Evolutionary conservation across 2,329 filamentous ascomycete species (phyloP).

Genomic region (Zalaria sp.): DNA sequence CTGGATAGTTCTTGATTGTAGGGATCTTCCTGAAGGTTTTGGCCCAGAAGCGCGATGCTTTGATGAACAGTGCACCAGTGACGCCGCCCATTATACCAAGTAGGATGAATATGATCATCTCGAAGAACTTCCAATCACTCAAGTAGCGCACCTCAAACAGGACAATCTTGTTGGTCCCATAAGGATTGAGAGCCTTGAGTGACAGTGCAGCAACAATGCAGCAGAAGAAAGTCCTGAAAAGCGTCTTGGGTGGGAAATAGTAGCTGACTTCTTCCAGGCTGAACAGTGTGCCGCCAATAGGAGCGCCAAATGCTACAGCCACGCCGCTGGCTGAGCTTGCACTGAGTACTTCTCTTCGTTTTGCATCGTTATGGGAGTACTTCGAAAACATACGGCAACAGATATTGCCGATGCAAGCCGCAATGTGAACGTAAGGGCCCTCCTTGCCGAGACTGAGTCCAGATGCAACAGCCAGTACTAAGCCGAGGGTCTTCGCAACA

Average conservation of each 20-base stretch:
- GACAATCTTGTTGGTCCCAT: slow-evolving; percentile 92
- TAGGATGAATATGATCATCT: slow-evolving; percentile 72
- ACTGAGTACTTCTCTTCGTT: slow-evolving; percentile 84
- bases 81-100: slow-evolving; percentile 76
- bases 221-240: slow-evolving; percentile 96
- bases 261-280: slow-evolving; percentile 92
- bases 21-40: slow-evolving; percentile 70
- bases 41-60: slow-evolving; percentile 83
- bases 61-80: slow-evolving; percentile 86
- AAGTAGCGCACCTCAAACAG: slow-evolving; percentile 88
- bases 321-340: slow-evolving; percentile 85
- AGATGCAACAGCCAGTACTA: slow-evolving; percentile 82
- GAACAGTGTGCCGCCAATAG: slow-evolving; percentile 80
- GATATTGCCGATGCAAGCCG: slow-evolving; percentile 89
- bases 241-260: slow-evolving; percentile 92
- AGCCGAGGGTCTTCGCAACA: slow-evolving; percentile 65
- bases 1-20: slow-evolving; percentile 66
- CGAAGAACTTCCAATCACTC: slow-evolving; percentile 87
- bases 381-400: slow-evolving; percentile 86
- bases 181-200: slow-evolving; percentile 89
- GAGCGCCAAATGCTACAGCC: slow-evolving; percentile 86
- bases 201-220: slow-evolving; percentile 84
- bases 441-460: slow-evolving; percentile 92
- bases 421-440: slow-evolving; percentile 93
- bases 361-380: slow-evolving; percentile 87